Evolutionary conservation across 1,284 basidiomycete species (phyloP), one percentile per base, ranked within the genome.

Genomic region (Pseudozyma sp.): DNA sequence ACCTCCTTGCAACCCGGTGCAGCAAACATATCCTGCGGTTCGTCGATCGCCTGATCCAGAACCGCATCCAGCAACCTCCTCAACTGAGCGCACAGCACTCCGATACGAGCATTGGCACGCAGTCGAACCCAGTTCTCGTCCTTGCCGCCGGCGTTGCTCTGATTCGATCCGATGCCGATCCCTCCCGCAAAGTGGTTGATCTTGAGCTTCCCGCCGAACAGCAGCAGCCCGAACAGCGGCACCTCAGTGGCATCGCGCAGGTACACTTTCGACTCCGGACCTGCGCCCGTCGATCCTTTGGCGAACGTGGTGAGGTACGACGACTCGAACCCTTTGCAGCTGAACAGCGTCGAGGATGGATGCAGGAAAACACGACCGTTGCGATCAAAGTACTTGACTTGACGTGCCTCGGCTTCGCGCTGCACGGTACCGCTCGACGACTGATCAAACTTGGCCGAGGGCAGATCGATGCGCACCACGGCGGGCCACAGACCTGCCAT

Each of bases 241-340:
- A 92, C 88, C 88, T 96, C 92, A 1, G 93, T 95, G 11, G 90
- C 93, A 84, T 95, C 94, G 52, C 93, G 88, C 75, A 97, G 81
- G 83, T 92, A 97, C 0, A 94, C 88, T 84, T 96, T 95, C 35
- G 87, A 90, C 13, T 74, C 65, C 8, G 53, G 63, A 7, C 52
- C 58, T 0, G 49, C 55, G 0, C 64, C 72, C 30, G 92, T 93
- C 86, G 90, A 88, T 61, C 91, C 89, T 85, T 94, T 93, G 77
- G 89, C 87, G 85, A 95, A 97, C 81, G 92, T 94, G 6, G 90
- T 89, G 49, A 95, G 81, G 83, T 94, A 94, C 4, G 90, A 90
- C 34, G 90, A 88, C 59, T 90, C 90, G 90, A 93, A 94, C 34
- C 87, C 87, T 29, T 89, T 87, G 54, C 63, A 66, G 47, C 87